These are phyloP conservation scores for Phytophthora citricola DNA, from an alignment of 352 stramenopile species.

Conservation along the genomic window DNA sequence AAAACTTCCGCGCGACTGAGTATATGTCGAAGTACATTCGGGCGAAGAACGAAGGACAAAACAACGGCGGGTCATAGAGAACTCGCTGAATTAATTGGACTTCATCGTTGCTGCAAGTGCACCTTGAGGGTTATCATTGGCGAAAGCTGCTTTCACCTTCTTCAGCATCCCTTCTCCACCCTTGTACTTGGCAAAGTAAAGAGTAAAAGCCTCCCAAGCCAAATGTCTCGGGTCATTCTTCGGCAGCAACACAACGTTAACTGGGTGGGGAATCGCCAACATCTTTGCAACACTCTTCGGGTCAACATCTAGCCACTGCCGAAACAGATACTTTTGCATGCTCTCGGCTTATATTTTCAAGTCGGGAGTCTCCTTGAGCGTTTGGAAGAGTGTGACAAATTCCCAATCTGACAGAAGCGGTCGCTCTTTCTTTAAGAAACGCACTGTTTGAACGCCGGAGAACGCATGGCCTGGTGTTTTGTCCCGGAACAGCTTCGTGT, in stretches of 20 bases:
- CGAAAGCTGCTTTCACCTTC: too few relatives aligned
- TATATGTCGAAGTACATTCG: conserved; percentile 89
- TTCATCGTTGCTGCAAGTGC: background rate
- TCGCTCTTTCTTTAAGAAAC: background rate
- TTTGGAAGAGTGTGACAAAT: conserved; percentile 1
- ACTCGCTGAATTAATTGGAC: too few relatives aligned
- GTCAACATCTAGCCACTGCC: background rate
- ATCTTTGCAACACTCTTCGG: background rate
- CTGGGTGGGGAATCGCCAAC: background rate
- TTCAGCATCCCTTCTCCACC: background rate
- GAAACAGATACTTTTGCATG: background rate
- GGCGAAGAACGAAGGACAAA: conserved; percentile 58
- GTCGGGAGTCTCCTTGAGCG: background rate
- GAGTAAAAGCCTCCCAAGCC: background rate
- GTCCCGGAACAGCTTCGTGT: background rate
- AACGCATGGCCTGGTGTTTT: background rate
- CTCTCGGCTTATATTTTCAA: conserved; percentile 4
- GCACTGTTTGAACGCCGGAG: background rate
- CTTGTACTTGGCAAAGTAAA: background rate
- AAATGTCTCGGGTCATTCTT: background rate
- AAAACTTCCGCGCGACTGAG: conserved; percentile 82
- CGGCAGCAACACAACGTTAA: background rate
- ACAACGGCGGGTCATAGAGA: background rate
- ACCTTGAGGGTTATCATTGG: background rate
- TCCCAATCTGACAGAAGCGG: background rate